Base-by-base conservation (phyloP, 2,329 filamentous ascomycete species). In the Tolypocladium capitatum region DNA sequence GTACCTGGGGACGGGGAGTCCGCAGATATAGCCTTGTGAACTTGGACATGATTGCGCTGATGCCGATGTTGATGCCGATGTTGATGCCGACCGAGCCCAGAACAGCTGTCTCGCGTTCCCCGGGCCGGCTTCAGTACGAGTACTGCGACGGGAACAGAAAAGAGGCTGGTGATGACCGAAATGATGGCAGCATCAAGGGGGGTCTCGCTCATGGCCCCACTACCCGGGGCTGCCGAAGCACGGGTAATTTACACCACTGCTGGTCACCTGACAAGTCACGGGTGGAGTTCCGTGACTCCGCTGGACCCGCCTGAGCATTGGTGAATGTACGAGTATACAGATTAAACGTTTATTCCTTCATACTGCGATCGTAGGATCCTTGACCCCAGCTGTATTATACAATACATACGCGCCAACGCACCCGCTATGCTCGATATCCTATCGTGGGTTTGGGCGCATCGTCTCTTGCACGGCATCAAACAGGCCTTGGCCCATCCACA, bases 1-100 rank as follows among this genome's bases (percentile, higher is more conserved):
- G 57, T 61, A 69, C 67, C 62, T 68, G 65, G 16, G 65, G 64
- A 47, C 65, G 63, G 49, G 67, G 67, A 40, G 66, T 54, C 53
- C 67, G 65, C 51, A 69, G 52, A 47, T 61, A 66, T 41, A 62
- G 46, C 50, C 65, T 60, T 46, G 65, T 66, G 42, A 67, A 61
- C 44, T 59, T 60, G 45, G 63, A 64, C 64, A 67, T 67, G 51
- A 34, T 52, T 46, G 36, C n/a, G 42, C 24, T 34, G 41, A 46
- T 28, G 2, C 5, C 18, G 24, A 13, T 28, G 2, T 6, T 30
- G 24, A 13, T 44, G 43, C 28, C 7, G 24, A 11, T 28, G 2
- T 6, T 30, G 24, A 13, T 28, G 16, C 5, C 38, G 16, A 30
- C 24, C 16, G 27, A 28, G 8, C 38, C 38, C 38, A 30, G 24